These are phyloP conservation scores for Magnusiomyces tetraspermus DNA, from an alignment of 1,139 yeast genomes.

Conservation along the genomic window DNA sequence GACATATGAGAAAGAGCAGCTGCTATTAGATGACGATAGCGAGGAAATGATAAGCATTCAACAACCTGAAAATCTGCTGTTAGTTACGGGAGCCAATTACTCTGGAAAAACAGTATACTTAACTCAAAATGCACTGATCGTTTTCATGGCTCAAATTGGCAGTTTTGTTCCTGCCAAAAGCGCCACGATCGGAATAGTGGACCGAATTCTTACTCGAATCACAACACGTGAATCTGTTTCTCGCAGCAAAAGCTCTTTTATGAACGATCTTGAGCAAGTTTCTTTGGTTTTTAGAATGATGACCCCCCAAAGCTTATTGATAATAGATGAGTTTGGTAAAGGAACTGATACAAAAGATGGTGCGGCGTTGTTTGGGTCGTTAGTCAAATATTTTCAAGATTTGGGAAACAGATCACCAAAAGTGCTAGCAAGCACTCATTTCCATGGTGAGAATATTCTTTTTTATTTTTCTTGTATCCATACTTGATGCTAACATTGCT, in stretches of 20 bases:
- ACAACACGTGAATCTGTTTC: slow-evolving; percentile 38
- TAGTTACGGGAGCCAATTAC: slow-evolving; percentile 44
- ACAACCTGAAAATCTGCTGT: slow-evolving; percentile 17
- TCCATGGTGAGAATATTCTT: slow-evolving; percentile 29
- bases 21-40: neutral
- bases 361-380: slow-evolving; percentile 37
- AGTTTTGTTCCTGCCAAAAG: slow-evolving; percentile 41
- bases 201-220: slow-evolving; percentile 38
- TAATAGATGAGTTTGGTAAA: slow-evolving; percentile 46
- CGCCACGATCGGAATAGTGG: slow-evolving; percentile 39
- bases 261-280: slow-evolving; percentile 39
- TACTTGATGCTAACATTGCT: neutral
- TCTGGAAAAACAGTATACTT: slow-evolving; percentile 45
- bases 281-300: slow-evolving; percentile 35
- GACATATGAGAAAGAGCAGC: slow-evolving; percentile 15
- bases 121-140: slow-evolving; percentile 38
- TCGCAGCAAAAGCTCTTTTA: slow-evolving; percentile 39
- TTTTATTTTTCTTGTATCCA: neutral
- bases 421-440: slow-evolving; percentile 38
- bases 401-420: slow-evolving; percentile 25
- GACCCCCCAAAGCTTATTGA: slow-evolving; percentile 34
- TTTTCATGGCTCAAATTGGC: slow-evolving; percentile 41
- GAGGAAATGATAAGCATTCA: slow-evolving; percentile 6
- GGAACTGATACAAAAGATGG: slow-evolving; percentile 42
- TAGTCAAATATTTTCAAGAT: slow-evolving; percentile 27